Base-by-base conservation (phyloP, 352 stramenopile species). In the Phytophthora colocasiae region DNA sequence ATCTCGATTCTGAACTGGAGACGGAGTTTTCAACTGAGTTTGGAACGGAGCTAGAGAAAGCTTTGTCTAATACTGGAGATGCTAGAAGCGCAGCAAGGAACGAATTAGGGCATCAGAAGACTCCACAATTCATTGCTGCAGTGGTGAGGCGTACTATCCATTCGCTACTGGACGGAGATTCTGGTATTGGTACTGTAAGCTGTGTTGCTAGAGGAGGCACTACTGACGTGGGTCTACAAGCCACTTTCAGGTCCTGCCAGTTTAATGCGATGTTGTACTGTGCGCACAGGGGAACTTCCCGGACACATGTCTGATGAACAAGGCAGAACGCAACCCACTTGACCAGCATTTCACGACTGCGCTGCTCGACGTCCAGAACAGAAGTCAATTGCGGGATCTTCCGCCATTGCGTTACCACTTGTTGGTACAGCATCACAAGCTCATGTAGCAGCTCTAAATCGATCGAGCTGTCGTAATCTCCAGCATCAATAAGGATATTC, bases 251-350 rank as follows among this genome's bases (percentile, higher is more conserved):
- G 15, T 81, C 41, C 19, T 50, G 17, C 75, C 76, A 89, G 2
- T 72, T 12, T 1, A 89, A 51, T 7, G 77, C 64, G n/a, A 83
- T 82, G 5, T 75, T 70, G 36, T 81, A 89, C n/a, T 75, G n/a
- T 0, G 31, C 27, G 2, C 77, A 56, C 17, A 76, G 9, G 15
- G 32, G 43, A 1, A 66, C 53, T 43, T 62, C 40, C 0, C 19
- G 2, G 0, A 55, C 51, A 19, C 64, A 76, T 47, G 32, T 36
- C 24, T 74, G 67, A 53, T 89, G 80, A 11, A 58, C 71, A 1
- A 87, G 48, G 29, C 75, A 82, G 58, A 82, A 87, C 0, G 73
- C 63, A 40, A 75, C 67, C 75, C 80, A 87, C 14, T 72, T 57
- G 9, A 85, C 48, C 10, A 89, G 29, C 43, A 87, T 57, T 36